Evolutionary conservation across 164 flowering plant species (phyloP).

Genomic region (Malania oleifera): DNA sequence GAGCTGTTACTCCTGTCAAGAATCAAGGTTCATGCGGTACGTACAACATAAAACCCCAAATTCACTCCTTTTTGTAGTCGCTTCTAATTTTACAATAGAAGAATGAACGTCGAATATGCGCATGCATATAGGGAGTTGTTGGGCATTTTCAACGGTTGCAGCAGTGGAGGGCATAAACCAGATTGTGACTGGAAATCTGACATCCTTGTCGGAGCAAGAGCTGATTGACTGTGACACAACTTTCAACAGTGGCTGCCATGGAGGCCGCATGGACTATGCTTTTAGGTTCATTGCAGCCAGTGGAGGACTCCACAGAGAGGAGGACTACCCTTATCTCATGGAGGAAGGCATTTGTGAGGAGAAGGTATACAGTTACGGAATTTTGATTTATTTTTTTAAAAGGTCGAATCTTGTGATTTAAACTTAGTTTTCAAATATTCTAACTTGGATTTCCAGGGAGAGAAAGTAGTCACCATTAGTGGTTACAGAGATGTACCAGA

Average conservation of each 20-base stretch:
- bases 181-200: slow-evolving; percentile 41
- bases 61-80: not conserved
- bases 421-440: too few species aligned
- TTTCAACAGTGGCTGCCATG: slow-evolving; percentile 42
- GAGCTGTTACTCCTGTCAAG: slow-evolving; percentile 46
- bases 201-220: slow-evolving; percentile 41
- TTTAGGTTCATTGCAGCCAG: slow-evolving; percentile 27
- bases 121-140: slow-evolving; percentile 32
- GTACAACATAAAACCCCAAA: not conserved
- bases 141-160: slow-evolving; percentile 49
- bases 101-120: not conserved
- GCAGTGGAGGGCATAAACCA: slow-evolving; percentile 46
- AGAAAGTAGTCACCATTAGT: slow-evolving; percentile 36
- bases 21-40: slow-evolving; percentile 49
- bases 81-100: too few species aligned
- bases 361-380: slow-evolving; percentile 11
- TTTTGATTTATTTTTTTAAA: not conserved
- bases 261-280: slow-evolving; percentile 47
- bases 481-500: slow-evolving; percentile 61
- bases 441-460: slow-evolving; percentile 22
- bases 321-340: slow-evolving; percentile 46
- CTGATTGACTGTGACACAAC: slow-evolving; percentile 36
- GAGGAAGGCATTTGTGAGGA: slow-evolving; percentile 38
- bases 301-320: slow-evolving; percentile 39
- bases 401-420: too few species aligned